Evolutionary conservation across 345 rosid species (phyloP), one percentile per base, ranked within the genome.

Genomic region (Reutealis trisperma): DNA sequence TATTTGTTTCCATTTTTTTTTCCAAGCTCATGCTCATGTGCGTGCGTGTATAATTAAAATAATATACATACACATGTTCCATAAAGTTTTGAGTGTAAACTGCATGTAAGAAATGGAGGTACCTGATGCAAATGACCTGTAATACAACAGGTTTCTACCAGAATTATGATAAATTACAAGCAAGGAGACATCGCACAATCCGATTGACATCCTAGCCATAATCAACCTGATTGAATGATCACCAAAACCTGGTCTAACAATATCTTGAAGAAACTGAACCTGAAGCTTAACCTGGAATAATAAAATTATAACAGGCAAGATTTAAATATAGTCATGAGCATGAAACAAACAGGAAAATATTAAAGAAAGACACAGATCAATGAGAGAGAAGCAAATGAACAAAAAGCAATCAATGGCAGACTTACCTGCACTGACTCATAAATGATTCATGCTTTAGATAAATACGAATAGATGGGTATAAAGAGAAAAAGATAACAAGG

Each of bases 61-160:
- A 19, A 47, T 42, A 60, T 32, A 30, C 51, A 45, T 41, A 69
- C 61, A 21, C 30, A 67, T 55, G 58, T 67, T 25, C 47, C 55
- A 19, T 45, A 54, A n/a, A 13, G 7, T 21, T 44, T 71, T 52
- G 21, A 49, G 30, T 63, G 52, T 34, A 45, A 62, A 65, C 11
- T 19, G 64, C 44, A 42, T 12, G 18, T n/a, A 30, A 47, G 54
- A 69, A 58, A 47, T 55, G 77, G 70, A 66, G 9, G 75, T 57
- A 78, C 45, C 41, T 42, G 49, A 72, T 76, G 74, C 61, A 66
- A 45, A 67, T 82, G 76, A 80, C 86, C 80, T 72, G 74, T 45
- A 72, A 58, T 67, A 83, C 30, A 68, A 80, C 24, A 63, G 64
- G 69, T 57, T 69, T 72, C 62, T 54, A 63, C 72, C 80, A 70